These are phyloP conservation scores for Vicia faba DNA, from an alignment of 306 rosid species.

Conservation along the genomic window DNA sequence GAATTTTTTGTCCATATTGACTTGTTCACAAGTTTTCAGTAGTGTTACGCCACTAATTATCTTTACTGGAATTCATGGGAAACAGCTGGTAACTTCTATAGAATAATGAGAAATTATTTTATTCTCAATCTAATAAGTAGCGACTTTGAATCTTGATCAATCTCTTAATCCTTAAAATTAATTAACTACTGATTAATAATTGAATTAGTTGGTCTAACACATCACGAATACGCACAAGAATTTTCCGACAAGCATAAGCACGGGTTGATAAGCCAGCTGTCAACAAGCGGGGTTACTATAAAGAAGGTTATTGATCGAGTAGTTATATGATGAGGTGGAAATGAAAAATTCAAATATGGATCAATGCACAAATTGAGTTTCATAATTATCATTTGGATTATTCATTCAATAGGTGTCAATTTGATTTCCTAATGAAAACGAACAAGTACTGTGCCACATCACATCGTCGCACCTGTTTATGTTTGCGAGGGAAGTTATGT, in stretches of 20 bases:
- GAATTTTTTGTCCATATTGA: slow-evolving; percentile 19
- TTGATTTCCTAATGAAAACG: slow-evolving; percentile 25
- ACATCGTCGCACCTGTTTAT: slow-evolving; percentile 17
- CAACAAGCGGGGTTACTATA: background rate
- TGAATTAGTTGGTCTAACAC: slow-evolving; percentile 7
- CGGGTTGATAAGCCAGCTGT: slow-evolving; percentile 28
- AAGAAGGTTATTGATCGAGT: too few species aligned
- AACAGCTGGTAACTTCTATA: slow-evolving; percentile 15
- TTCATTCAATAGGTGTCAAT: background rate
- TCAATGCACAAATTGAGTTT: slow-evolving; percentile 10
- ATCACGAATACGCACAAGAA: slow-evolving; percentile 21
- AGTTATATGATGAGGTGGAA: too few species aligned
- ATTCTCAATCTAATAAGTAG: slow-evolving; percentile 9
- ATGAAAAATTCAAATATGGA: background rate
- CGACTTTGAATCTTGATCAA: slow-evolving; percentile 18
- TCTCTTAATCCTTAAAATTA: slow-evolving; percentile 6
- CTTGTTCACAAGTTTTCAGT: slow-evolving; percentile 4
- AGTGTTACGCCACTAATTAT: slow-evolving; percentile 1
- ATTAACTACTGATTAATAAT: slow-evolving; percentile 2
- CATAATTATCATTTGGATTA: slow-evolving; percentile 16
- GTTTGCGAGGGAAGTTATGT: background rate
- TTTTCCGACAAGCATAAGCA: slow-evolving; percentile 12
- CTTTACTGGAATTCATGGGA: background rate
- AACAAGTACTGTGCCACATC: slow-evolving; percentile 14
- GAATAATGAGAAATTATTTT: background rate